Conservation (phyloP, 1,139 yeast species). For the Suhomyces bolitotheri region DNA sequence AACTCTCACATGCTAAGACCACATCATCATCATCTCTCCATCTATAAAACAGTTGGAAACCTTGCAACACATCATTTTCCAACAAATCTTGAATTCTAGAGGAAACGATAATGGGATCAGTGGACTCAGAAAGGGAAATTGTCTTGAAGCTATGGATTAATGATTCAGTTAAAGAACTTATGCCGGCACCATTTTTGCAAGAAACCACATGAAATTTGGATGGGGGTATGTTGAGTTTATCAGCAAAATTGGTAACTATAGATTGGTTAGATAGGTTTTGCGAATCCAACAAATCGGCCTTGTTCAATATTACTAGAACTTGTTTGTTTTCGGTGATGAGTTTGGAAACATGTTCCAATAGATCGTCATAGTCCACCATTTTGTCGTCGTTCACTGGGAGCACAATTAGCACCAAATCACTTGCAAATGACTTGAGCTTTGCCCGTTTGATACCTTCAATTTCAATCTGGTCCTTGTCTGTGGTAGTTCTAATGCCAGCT, state of each 20-base stretch:
- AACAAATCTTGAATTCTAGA: slow-evolving; percentile 74
- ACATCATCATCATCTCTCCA: slow-evolving; percentile 63
- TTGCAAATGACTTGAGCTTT: slow-evolving; percentile 51
- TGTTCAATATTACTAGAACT: slow-evolving; percentile 54
- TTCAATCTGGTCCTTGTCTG: slow-evolving; percentile 62
- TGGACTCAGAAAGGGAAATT: slow-evolving; percentile 48
- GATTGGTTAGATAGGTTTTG: slow-evolving; percentile 11
- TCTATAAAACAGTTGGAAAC: slow-evolving; percentile 59
- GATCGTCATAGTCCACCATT: slow-evolving; percentile 22
- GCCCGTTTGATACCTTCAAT: slow-evolving; percentile 83
- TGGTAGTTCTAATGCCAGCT: slow-evolving; percentile 75
- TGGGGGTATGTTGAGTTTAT: slow-evolving; percentile 25
- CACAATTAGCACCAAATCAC: slow-evolving; percentile 62
- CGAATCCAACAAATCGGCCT: slow-evolving; percentile 53
- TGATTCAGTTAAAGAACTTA: slow-evolving; percentile 41
- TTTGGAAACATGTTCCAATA: slow-evolving; percentile 36
- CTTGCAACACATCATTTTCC: slow-evolving; percentile 68
- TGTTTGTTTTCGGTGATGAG: slow-evolving; percentile 28
- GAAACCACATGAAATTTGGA: slow-evolving; percentile 54
- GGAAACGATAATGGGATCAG: slow-evolving; percentile 70
- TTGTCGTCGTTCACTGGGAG: slow-evolving; percentile 37
- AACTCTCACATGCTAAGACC: slow-evolving; percentile 78
- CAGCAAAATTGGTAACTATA: slow-evolving; percentile 23
- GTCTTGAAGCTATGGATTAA: slow-evolving; percentile 48
- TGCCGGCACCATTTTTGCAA: slow-evolving; percentile 60